phyloP scores from a whole-genome alignment of 192 early-diverging fungal species.

The Coemansia erecta region DNA sequence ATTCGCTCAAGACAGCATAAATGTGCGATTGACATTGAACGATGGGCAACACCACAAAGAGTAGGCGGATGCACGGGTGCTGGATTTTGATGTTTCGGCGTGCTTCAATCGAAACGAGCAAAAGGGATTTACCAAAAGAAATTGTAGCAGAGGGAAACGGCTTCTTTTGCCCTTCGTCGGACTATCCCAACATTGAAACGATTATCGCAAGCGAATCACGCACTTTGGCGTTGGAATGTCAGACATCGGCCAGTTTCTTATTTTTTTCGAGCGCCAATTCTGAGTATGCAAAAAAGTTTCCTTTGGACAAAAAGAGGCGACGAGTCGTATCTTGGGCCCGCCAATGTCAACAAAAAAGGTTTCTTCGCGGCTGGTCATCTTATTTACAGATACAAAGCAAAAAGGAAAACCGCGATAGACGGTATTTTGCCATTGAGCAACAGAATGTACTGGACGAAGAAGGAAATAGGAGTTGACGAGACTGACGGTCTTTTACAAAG shows the following conservation, averaged over 20 bases:
- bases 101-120: not conserved
- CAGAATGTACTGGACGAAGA: not conserved
- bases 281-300: not conserved
- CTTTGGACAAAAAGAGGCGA: too few relatives aligned
- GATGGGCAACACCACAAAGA: not conserved
- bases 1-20: too few relatives aligned
- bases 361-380: not conserved
- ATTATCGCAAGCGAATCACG: slow-evolving; percentile 8
- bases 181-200: not conserved
- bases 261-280: slow-evolving; percentile 1
- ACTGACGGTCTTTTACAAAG: slow-evolving; percentile 1
- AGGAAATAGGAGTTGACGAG: not conserved
- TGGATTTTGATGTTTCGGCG: too few relatives aligned
- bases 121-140: slow-evolving; percentile 7
- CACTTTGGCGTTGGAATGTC: not conserved
- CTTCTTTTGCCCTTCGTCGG: not conserved
- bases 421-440: not conserved
- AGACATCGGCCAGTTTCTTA: slow-evolving; percentile 6
- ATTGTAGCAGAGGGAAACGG: slow-evolving; percentile 1
- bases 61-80: too few relatives aligned
- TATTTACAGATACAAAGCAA: not conserved
- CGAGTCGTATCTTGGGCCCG: too few relatives aligned
- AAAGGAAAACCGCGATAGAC: not conserved
- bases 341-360: too few relatives aligned
- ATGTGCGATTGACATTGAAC: slow-evolving; percentile 3